Conservation (phyloP, 2,329 filamentous ascomycete genomes). For the Setomelanomma holmii region DNA sequence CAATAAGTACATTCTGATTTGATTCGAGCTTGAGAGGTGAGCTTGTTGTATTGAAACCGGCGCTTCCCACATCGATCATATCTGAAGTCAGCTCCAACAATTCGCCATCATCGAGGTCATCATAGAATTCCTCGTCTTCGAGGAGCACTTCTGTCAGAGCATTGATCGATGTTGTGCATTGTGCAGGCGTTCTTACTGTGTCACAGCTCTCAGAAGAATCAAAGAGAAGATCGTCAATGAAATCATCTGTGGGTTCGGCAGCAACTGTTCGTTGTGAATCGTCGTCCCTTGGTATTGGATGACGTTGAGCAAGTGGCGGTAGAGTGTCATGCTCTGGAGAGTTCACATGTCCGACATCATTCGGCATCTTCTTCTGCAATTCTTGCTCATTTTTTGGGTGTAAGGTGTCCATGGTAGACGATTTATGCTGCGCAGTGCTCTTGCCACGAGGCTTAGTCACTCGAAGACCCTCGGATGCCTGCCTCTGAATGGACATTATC, state of each 20-base stretch:
- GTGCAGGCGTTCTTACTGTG: too few relatives aligned
- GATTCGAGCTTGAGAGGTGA: conserved; percentile 1
- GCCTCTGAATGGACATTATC: background rate
- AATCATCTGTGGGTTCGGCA: too few relatives aligned
- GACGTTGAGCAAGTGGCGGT: too few relatives aligned
- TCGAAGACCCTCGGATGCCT: conserved; percentile 21
- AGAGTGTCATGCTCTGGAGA: too few relatives aligned
- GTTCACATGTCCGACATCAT: background rate
- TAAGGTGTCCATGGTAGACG: background rate
- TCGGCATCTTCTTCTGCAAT: background rate
- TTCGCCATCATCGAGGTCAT: conserved; percentile 34
- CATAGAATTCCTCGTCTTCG: conserved; percentile 24
- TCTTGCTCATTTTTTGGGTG: background rate
- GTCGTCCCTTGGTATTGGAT: too few relatives aligned
- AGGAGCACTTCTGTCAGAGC: background rate
- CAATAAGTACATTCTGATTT: too few relatives aligned
- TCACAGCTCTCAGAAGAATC: too few relatives aligned
- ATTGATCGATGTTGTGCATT: too few relatives aligned
- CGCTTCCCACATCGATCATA: background rate
- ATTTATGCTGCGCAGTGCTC: background rate
- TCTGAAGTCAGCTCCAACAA: conserved; percentile 23
- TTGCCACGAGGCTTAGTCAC: conserved; percentile 16
- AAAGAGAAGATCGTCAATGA: too few relatives aligned
- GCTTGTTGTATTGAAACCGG: too few relatives aligned
- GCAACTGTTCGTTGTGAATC: too few relatives aligned